Conservation (phyloP, 352 stramenopile species). For the Globisporangium lucens region DNA sequence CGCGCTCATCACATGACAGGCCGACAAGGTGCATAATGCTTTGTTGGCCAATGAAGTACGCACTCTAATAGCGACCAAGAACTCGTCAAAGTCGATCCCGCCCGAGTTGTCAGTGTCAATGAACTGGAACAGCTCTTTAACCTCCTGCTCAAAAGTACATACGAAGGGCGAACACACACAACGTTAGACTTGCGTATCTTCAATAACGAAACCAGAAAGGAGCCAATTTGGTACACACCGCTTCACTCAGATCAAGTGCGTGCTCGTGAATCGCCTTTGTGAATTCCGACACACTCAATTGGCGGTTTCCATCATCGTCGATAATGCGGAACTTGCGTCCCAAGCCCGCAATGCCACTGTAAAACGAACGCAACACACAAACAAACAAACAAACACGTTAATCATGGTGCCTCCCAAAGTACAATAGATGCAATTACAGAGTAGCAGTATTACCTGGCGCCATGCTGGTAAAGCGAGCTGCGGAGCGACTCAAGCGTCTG, state of each 20-base stretch:
- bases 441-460: conserved; percentile 37
- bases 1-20: background rate
- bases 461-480: conserved; percentile 74
- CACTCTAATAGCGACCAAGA: conserved; percentile 56
- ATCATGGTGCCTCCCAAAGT: background rate
- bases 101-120: conserved; percentile 84
- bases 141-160: conserved; percentile 27
- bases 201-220: background rate
- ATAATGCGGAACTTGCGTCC: conserved; percentile 89
- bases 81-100: conserved; percentile 69
- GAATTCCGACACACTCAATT: conserved; percentile 74
- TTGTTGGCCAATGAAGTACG: conserved; percentile 7
- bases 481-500: conserved; percentile 61
- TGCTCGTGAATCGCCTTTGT: conserved; percentile 73
- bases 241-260: conserved; percentile 44
- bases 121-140: conserved; percentile 75
- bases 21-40: background rate
- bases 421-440: conserved; percentile 2
- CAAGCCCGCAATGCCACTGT: conserved; percentile 63
- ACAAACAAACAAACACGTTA: background rate
- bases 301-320: conserved; percentile 83
- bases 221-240: conserved; percentile 16
- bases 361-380: background rate
- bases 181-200: background rate
- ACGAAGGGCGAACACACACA: background rate